Conservation (phyloP, 352 stramenopile species). For the Phytophthora megakarya region DNA sequence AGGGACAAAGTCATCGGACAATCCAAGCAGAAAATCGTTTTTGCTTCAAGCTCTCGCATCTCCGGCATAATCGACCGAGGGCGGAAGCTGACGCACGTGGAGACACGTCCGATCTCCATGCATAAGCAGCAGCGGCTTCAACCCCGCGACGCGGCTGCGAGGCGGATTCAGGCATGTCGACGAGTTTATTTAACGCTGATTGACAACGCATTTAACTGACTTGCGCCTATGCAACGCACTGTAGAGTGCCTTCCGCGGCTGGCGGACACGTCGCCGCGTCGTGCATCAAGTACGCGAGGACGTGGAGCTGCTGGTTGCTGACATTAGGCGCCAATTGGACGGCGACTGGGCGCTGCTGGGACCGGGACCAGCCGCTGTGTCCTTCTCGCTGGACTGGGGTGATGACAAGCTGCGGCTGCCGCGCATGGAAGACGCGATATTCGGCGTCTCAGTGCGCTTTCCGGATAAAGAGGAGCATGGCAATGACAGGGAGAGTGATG, state of each 20-base stretch:
- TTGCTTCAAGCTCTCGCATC: neutral
- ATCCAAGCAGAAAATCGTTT: neutral
- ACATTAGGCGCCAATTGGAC: constrained; percentile 44
- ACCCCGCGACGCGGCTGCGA: constrained; percentile 28
- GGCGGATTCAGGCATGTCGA: constrained; percentile 24
- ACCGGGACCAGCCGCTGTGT: constrained; percentile 3
- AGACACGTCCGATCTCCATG: constrained; percentile 23
- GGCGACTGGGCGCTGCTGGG: constrained; percentile 38
- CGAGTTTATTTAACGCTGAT: constrained; percentile 16
- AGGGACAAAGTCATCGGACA: constrained; percentile 8
- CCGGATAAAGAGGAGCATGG: constrained; percentile 22
- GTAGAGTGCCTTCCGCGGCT: constrained; percentile 61
- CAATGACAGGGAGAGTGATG: constrained; percentile 1
- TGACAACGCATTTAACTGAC: too few species aligned
- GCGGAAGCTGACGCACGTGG: constrained; percentile 16
- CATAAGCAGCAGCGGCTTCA: constrained; percentile 16
- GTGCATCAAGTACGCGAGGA: constrained; percentile 55
- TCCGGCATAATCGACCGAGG: constrained; percentile 22
- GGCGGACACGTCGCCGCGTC: constrained; percentile 48
- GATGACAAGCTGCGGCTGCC: constrained; percentile 43
- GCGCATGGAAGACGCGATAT: constrained; percentile 47
- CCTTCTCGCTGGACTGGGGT: constrained; percentile 38
- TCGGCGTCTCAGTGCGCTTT: constrained; percentile 40
- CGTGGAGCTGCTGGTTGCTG: constrained; percentile 45
- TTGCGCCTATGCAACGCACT: constrained; percentile 3